A percentile compares a stretch with the other conserved stretches of the same genome.
phyloP scores from a whole-genome alignment of 371 early-diverging fungal species.

The Saksenaea oblongispora region DNA sequence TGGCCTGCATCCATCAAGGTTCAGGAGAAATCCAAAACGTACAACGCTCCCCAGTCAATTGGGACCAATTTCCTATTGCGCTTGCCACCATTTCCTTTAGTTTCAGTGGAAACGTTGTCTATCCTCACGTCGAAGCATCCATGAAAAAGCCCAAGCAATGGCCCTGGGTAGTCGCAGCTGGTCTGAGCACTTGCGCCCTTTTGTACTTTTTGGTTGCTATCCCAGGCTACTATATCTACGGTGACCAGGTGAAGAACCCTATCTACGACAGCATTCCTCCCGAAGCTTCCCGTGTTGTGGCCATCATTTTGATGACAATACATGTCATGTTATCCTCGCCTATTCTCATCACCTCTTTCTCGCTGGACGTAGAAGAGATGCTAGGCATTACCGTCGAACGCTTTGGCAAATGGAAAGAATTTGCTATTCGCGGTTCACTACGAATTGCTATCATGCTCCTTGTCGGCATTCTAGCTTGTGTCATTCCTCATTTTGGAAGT shows the following conservation, averaged over 20 bases:
- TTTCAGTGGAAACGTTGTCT: constrained; percentile 83
- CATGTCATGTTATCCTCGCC: constrained; percentile 88
- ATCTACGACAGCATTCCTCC: constrained; percentile 73
- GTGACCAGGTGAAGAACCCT: constrained; percentile 66
- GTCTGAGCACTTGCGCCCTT: constrained; percentile 68
- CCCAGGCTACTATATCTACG: constrained; percentile 84
- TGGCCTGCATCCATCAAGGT: constrained; percentile 37
- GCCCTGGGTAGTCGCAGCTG: constrained; percentile 67
- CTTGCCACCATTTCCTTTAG: constrained; percentile 73
- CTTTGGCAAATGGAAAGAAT: constrained; percentile 54
- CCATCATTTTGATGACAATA: constrained; percentile 76
- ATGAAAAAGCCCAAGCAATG: constrained; percentile 80
- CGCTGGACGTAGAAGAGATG: constrained; percentile 70
- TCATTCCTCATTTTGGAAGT: constrained; percentile 79
- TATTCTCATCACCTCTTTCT: constrained; percentile 78
- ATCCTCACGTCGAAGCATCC: constrained; percentile 84
- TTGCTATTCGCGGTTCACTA: constrained; percentile 54
- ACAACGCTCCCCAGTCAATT: constrained; percentile 47
- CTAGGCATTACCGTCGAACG: constrained; percentile 56
- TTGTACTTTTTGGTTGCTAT: constrained; percentile 79
- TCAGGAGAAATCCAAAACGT: constrained; percentile 17
- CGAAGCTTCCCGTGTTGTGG: constrained; percentile 61
- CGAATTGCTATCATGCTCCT: constrained; percentile 55
- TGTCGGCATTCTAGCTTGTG: constrained; percentile 63
- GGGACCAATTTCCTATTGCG: constrained; percentile 58